Evolutionary conservation across 352 stramenopile species (phyloP), one percentile per base, ranked within the genome.

Genomic region (Globisporangium polare): DNA sequence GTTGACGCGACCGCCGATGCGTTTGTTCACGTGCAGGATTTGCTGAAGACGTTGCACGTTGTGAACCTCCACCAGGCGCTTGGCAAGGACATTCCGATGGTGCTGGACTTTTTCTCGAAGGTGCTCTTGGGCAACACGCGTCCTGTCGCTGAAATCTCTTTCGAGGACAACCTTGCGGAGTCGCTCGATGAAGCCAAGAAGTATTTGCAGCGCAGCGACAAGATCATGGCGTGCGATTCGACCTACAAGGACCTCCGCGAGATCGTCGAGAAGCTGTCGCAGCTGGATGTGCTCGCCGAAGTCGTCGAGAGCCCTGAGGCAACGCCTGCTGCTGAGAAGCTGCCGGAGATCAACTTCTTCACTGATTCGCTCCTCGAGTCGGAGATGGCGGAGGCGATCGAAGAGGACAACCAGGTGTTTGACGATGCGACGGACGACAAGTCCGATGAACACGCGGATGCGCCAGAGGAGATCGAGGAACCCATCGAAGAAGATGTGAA

Each of bases 291-390:
- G 51, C 63, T 33, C 27, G 68, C 65, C 5, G 58, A 72, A 42
- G 51, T 58, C 6, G 61, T 57, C 0, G 60, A 62, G n/a, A 42
- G 24, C 3, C n/a, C n/a, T 18, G 64, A 46, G 24, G 49, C 63
- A 5, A 51, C 57, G 2, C 60, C 83, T 13, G 55, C 63, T 27
- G 66, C 63, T 9, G 74, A 88, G 20, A 69, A 74, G 22, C 64
- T 89, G 60, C 81, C 85, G 6, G 66, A 90, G 29, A 91, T 94
- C 62, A 94, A 89, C 58, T 94, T 94, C 62, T 92, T 94, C 46
- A 89, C 86, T 0, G 86, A 94, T n/a, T 89, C 83, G 12, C 72
- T 85, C 41, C 47, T 91, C 0, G 80, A 88, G 22, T 35, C 58
- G 10, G 64, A 68, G 2, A 45, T 65, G 22, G 53, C 4, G 1